A percentile compares a stretch with the other conserved stretches of the same genome.
Conservation (phyloP, 768 basidiomycete genomes). For the Sporobolomyces pararoseus region DNA sequence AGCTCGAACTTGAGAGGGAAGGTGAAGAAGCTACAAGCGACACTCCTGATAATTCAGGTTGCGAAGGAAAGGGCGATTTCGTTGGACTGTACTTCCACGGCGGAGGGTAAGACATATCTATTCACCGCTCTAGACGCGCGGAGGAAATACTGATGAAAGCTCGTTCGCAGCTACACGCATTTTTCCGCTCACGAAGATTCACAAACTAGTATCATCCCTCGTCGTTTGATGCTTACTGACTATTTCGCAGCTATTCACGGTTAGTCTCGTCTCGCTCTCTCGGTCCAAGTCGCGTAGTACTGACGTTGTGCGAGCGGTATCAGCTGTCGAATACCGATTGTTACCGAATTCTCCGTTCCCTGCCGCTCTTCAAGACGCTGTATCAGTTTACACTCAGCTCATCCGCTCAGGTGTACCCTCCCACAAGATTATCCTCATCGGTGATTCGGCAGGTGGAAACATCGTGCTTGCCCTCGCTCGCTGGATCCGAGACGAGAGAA, state of each 20-base stretch:
- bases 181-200: conserved; percentile 31
- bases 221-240: conserved; percentile 37
- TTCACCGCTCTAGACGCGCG: background rate
- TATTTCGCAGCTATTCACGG: conserved; percentile 28
- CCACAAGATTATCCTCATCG: conserved; percentile 61
- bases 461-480: conserved; percentile 54
- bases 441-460: conserved; percentile 76
- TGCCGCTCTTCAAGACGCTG: conserved; percentile 66
- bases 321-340: conserved; percentile 68
- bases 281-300: no score
- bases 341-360: conserved; percentile 62
- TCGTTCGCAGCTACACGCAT: conserved; percentile 10
- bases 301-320: no score
- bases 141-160: background rate
- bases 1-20: conserved; percentile 7
- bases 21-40: conserved; percentile 27
- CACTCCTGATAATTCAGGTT: conserved; percentile 42
- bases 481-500: conserved; percentile 43
- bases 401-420: conserved; percentile 47
- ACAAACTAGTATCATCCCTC: conserved; percentile 43
- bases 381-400: conserved; percentile 71
- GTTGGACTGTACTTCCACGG: conserved; percentile 50
- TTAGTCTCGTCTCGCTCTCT: background rate
- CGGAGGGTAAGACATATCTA: conserved; percentile 40
- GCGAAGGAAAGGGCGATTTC: conserved; percentile 47